Evolutionary conservation across 139 green algal genomes (phyloP).

Genomic region (Edaphochlamys debaryana): DNA sequence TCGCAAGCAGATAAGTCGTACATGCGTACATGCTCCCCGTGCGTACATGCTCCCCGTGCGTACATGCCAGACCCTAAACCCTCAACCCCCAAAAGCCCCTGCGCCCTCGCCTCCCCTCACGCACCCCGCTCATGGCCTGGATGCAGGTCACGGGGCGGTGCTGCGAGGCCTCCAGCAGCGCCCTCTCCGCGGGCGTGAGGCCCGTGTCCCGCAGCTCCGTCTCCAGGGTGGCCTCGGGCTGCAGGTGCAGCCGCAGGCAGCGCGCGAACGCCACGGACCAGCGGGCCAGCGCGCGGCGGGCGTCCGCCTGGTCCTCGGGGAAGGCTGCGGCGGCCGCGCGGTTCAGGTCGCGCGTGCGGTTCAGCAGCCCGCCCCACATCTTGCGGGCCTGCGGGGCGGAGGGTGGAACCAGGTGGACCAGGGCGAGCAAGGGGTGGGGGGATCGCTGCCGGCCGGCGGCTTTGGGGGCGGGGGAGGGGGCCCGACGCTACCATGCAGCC

Average conservation of each 20-base stretch:
- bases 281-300: constrained; percentile 45
- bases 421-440: too few relatives aligned
- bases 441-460: too few relatives aligned
- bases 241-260: constrained; percentile 54
- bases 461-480: too few relatives aligned
- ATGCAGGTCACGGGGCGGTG: constrained; percentile 48
- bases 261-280: constrained; percentile 57
- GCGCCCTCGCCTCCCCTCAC: background rate
- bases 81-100: too few relatives aligned
- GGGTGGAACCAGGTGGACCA: too few relatives aligned
- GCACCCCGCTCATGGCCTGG: constrained; percentile 51
- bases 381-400: too few relatives aligned
- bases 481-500: too few relatives aligned
- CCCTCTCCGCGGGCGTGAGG: constrained; percentile 43
- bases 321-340: constrained; percentile 55
- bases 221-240: constrained; percentile 49
- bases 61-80: too few relatives aligned
- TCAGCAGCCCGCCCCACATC: constrained; percentile 67
- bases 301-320: constrained; percentile 48
- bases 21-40: too few relatives aligned
- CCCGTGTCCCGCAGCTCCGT: constrained; percentile 30
- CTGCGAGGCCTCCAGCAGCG: constrained; percentile 34
- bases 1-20: too few relatives aligned
- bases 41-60: too few relatives aligned
- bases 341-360: constrained; percentile 60